Base-by-base conservation (phyloP, 345 rosid genomes). In the Garcia nutans region DNA sequence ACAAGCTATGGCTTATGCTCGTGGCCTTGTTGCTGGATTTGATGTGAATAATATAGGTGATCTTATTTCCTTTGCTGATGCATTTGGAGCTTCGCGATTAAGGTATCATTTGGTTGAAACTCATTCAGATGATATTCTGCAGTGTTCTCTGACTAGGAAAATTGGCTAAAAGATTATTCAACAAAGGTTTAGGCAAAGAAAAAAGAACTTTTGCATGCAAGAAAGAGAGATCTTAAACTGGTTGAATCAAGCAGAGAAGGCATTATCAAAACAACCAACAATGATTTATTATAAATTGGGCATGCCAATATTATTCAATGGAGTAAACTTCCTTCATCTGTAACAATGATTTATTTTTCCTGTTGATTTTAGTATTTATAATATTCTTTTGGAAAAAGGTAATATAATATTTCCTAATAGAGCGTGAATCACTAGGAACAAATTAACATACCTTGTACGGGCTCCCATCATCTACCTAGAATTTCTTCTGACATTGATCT, bases 1-100 rank as follows among this genome's bases (percentile, higher is more conserved):
- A 83, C 98, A 91, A 83, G 97, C 96, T 23, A 94, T 92, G 97
- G 93, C 89, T 2, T 92, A 87, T 78, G 96, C 93, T n/a, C 86
- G 93, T 66, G 93, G 94, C 11, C 84, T 86, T 61, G 97, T 86
- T 82, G 92, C 93, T 79, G 97, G 97, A 57, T 92, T 86, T 73
- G 89, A 91, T 26, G 79, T 86, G 80, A 89, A 89, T 68, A 86
- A 76, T 72, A 85, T 88, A 69, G 90, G 92, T 80, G 91, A 92
- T 82, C 91, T 94, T 70, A 88, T 91, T 55, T 80, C 84, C 6
- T 92, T 90, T 61, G 90, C 96, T n/a, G 91, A 91, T 74, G 87
- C 91, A 12, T 94, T 89, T 77, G 96, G 96, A 22, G 97, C 96
- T n/a, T 83, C 86, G 26, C 87, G 98, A 68, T 78, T 92, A 83